These are phyloP conservation scores for Diaporthe citri DNA, from an alignment of 2,329 filamentous ascomycete genomes.

Conservation along the genomic window DNA sequence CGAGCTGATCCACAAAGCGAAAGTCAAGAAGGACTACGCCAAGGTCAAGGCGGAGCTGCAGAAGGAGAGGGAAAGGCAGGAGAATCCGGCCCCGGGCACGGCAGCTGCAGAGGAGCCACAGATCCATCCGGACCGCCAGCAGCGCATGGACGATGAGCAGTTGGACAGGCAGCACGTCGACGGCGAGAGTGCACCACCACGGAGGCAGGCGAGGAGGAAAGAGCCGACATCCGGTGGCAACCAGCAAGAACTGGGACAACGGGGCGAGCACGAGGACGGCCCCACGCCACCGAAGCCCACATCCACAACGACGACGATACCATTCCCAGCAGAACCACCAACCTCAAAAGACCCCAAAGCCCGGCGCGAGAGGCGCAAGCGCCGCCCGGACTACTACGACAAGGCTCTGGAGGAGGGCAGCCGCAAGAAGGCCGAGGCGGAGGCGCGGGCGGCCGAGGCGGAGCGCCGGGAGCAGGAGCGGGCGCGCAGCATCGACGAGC, in stretches of 20 bases:
- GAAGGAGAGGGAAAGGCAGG: constrained; percentile 41
- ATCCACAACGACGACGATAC: constrained; percentile 3
- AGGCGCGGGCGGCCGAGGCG: constrained; percentile 57
- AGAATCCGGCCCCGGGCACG: constrained; percentile 9
- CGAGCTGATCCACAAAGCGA: constrained; percentile 89
- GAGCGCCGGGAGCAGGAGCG: constrained; percentile 70
- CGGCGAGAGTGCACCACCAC: constrained; percentile 41
- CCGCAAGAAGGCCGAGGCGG: constrained; percentile 56
- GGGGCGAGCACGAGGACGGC: background rate
- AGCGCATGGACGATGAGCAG: constrained; percentile 6
- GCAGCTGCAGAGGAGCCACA: constrained; percentile 50
- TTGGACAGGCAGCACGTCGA: constrained; percentile 46
- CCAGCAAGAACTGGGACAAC: constrained; percentile 3
- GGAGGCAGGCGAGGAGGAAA: constrained; percentile 7
- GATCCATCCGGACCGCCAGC: constrained; percentile 20
- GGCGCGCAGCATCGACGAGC: constrained; percentile 74
- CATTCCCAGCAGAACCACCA: constrained; percentile 38
- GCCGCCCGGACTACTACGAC: constrained; percentile 70
- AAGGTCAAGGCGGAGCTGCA: constrained; percentile 78
- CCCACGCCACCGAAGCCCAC: background rate
- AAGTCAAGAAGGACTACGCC: constrained; percentile 91
- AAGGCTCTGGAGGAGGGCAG: constrained; percentile 70
- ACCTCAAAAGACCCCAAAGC: constrained; percentile 9
- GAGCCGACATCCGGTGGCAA: constrained; percentile 26
- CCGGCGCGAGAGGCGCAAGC: constrained; percentile 39